Percentiles rank a stretch among this genome's conserved stretches.
Conservation (phyloP, 371 early-diverging fungal genomes). For the Mucor plumbeus region DNA sequence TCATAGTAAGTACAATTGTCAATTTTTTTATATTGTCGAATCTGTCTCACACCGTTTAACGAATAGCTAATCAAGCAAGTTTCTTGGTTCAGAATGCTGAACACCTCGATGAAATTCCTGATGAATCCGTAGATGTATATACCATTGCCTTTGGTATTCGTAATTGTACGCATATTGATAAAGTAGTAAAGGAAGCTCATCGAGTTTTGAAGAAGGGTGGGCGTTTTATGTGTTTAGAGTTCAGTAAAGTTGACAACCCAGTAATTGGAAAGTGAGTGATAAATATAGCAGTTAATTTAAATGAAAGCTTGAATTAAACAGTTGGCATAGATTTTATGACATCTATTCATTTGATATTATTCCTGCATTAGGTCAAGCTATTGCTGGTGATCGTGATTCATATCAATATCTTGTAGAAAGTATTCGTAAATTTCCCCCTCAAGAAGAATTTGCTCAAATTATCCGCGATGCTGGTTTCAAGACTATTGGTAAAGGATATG, state of each 20-base stretch:
- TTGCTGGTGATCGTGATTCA: constrained; percentile 91
- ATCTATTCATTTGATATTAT: constrained; percentile 94
- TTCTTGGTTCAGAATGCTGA: constrained; percentile 94
- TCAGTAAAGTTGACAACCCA: constrained; percentile 90
- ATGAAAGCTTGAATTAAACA: neutral
- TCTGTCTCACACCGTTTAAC: constrained; percentile 1
- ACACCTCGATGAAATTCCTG: constrained; percentile 73
- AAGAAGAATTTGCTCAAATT: constrained; percentile 88
- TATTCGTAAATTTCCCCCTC: constrained; percentile 94
- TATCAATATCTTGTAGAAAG: constrained; percentile 99
- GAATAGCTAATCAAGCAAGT: constrained; percentile 61
- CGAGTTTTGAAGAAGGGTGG: constrained; percentile 96
- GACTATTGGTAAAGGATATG: constrained; percentile 89
- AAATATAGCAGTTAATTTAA: neutral
- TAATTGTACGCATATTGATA: constrained; percentile 94
- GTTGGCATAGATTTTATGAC: constrained; percentile 75
- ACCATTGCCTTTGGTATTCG: constrained; percentile 97
- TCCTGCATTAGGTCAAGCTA: constrained; percentile 85
- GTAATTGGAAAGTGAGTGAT: constrained; percentile 69
- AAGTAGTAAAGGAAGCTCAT: constrained; percentile 87
- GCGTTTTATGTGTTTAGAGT: constrained; percentile 94
- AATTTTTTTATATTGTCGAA: neutral
- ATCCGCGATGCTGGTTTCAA: constrained; percentile 91
- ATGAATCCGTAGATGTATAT: constrained; percentile 88
- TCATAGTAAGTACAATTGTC: constrained; percentile 62